Percentiles rank a stretch among this genome's conserved stretches.
phyloP scores from a whole-genome alignment of 495 filamentous ascomycete genomes.

The Aspergillus campestris region DNA sequence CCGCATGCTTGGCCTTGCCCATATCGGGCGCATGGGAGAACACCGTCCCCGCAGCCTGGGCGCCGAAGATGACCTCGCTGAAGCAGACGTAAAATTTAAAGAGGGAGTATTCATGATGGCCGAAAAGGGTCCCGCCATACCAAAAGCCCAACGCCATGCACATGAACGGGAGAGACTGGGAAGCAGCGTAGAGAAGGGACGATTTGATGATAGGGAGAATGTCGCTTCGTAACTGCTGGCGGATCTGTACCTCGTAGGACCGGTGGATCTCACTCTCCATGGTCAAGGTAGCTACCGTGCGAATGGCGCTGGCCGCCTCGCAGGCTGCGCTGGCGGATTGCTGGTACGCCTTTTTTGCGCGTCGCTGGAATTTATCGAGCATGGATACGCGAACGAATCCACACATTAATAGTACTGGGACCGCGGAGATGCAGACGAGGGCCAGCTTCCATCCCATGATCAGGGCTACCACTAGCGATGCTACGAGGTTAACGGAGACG shows the following conservation, averaged over 20 bases:
- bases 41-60: conserved; percentile 74
- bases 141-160: conserved; percentile 83
- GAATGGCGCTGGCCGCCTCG: conserved; percentile 82
- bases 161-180: conserved; percentile 71
- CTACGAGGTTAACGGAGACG: conserved; percentile 63
- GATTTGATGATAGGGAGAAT: conserved; percentile 57
- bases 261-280: conserved; percentile 68
- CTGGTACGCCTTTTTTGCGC: conserved; percentile 62
- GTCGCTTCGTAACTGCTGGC: conserved; percentile 48
- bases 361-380: conserved; percentile 62
- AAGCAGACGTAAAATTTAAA: conserved; percentile 85
- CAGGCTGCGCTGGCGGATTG: conserved; percentile 74
- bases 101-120: conserved; percentile 55
- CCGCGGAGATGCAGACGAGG: conserved; percentile 67
- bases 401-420: conserved; percentile 68
- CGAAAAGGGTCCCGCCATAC: conserved; percentile 79
- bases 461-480: conserved; percentile 54
- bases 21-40: conserved; percentile 81
- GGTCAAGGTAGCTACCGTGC: conserved; percentile 84
- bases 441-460: conserved; percentile 86
- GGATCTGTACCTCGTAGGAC: conserved; percentile 60
- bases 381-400: conserved; percentile 84
- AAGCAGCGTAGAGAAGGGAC: conserved; percentile 65
- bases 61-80: conserved; percentile 68
- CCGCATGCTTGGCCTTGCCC: conserved; percentile 77